phyloP scores from a whole-genome alignment of 2,329 filamentous ascomycete genomes.

The Colletotrichum destructivum region DNA sequence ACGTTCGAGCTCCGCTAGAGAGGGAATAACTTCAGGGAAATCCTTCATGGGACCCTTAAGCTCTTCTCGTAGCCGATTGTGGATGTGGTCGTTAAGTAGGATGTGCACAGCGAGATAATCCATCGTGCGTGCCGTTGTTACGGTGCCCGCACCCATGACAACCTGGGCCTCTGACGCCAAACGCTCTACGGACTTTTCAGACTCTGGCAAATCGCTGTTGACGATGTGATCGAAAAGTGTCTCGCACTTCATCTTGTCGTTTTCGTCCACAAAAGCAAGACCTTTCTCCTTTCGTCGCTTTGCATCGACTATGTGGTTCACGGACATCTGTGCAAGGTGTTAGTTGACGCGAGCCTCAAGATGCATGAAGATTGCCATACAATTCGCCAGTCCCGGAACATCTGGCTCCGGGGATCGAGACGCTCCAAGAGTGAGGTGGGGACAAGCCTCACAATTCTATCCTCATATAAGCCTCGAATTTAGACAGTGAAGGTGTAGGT shows the following conservation, averaged over 20 bases:
- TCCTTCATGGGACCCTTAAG: slow-evolving; percentile 53
- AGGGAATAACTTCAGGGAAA: slow-evolving; percentile 44
- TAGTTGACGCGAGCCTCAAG: neutral
- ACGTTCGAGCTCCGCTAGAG: slow-evolving; percentile 50
- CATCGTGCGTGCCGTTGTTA: slow-evolving; percentile 59
- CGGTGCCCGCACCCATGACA: slow-evolving; percentile 70
- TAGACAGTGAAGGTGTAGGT: neutral
- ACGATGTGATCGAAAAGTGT: slow-evolving; percentile 56
- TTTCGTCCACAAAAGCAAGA: neutral
- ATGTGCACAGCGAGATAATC: slow-evolving; percentile 54
- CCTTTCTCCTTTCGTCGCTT: neutral
- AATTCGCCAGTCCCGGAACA: slow-evolving; percentile 5
- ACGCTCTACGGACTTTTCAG: neutral
- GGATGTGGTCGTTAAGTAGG: slow-evolving; percentile 49
- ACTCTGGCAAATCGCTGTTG: slow-evolving; percentile 10
- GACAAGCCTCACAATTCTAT: neutral
- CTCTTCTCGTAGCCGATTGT: slow-evolving; percentile 53
- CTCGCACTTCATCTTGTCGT: slow-evolving; percentile 4
- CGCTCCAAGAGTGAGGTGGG: neutral
- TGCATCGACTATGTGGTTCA: slow-evolving; percentile 3
- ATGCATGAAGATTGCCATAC: neutral
- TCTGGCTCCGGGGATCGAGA: slow-evolving; percentile 10
- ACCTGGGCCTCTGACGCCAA: neutral
- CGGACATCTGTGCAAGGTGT: neutral
- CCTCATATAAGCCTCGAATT: neutral